Evolutionary conservation across 2,329 filamentous ascomycete species (phyloP).

Genomic region (Penicillium sp.): DNA sequence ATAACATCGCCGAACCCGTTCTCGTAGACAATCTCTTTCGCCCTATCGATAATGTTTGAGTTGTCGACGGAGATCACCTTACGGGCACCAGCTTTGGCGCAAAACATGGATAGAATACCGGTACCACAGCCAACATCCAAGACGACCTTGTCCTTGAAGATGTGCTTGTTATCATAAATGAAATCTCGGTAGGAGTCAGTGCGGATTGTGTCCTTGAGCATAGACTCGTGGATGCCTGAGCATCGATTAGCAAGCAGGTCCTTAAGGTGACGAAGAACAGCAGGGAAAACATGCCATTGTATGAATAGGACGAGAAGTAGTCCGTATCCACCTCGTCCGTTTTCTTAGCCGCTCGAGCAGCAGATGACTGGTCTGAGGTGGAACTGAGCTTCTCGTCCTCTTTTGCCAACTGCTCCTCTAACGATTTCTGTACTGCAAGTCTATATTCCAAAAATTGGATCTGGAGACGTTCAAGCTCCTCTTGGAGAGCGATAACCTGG

Average conservation of each 20-base stretch:
- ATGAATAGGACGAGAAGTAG: slow-evolving; percentile 69
- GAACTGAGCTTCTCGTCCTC: slow-evolving; percentile 51
- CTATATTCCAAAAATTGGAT: slow-evolving; percentile 70
- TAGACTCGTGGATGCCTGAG: slow-evolving; percentile 84
- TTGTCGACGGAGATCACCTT: slow-evolving; percentile 91
- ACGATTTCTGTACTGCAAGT: slow-evolving; percentile 67
- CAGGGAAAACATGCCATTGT: slow-evolving; percentile 63
- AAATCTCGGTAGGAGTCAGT: slow-evolving; percentile 95
- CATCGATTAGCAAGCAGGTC: slow-evolving; percentile 36
- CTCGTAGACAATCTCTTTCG: slow-evolving; percentile 79
- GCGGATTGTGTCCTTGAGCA: slow-evolving; percentile 88
- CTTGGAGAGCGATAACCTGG: slow-evolving; percentile 63
- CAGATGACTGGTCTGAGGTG: slow-evolving; percentile 27
- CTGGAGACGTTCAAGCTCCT: slow-evolving; percentile 63
- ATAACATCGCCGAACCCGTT: slow-evolving; percentile 77
- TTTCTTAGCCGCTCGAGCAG: slow-evolving; percentile 36
- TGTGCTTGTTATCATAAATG: slow-evolving; percentile 86
- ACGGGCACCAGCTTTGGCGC: slow-evolving; percentile 84
- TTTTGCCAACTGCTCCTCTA: slow-evolving; percentile 68
- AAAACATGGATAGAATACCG: slow-evolving; percentile 93
- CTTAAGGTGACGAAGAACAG: not conserved
- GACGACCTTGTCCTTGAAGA: slow-evolving; percentile 85
- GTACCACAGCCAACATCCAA: slow-evolving; percentile 88
- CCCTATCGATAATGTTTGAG: slow-evolving; percentile 85
- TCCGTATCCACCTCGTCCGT: slow-evolving; percentile 60